A percentile compares a stretch with the other conserved stretches of the same genome.
Conservation (phyloP, 306 rosid genomes). For the Vicia villosa region DNA sequence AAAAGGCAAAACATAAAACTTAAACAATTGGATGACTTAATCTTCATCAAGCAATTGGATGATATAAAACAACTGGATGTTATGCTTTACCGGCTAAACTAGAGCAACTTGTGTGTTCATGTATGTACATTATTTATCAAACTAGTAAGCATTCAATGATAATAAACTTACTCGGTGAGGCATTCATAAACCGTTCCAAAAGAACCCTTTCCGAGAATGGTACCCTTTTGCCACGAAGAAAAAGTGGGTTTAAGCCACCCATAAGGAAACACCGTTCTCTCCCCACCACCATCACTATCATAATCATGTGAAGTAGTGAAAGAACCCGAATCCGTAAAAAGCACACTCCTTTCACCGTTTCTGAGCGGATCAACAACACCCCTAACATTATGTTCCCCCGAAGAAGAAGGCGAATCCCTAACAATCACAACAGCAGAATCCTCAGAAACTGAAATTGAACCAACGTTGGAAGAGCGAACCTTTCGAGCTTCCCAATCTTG, state of each 20-base stretch:
- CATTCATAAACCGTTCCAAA: conserved; percentile 73
- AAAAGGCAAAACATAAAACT: conserved; percentile 16
- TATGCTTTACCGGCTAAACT: no score
- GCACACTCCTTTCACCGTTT: conserved; percentile 35
- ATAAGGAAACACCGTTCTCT: conserved; percentile 25
- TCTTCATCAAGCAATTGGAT: not conserved
- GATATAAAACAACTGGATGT: conserved; percentile 5
- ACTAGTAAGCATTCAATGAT: conserved; percentile 7
- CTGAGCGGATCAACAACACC: not conserved
- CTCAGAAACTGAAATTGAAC: not conserved
- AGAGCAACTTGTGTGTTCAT: no score
- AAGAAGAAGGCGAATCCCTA: conserved; percentile 40
- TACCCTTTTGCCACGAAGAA: conserved; percentile 70
- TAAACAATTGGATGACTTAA: conserved; percentile 13
- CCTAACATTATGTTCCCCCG: conserved; percentile 42
- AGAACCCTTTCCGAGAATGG: conserved; percentile 61
- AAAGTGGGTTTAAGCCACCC: conserved; percentile 41
- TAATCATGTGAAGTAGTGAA: conserved; percentile 45
- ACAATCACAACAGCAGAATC: not conserved
- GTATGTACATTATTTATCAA: not conserved
- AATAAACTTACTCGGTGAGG: conserved; percentile 46
- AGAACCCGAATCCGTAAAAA: conserved; percentile 44
- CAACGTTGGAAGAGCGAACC: conserved; percentile 22
- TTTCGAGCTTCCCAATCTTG: conserved; percentile 62
- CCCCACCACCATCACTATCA: conserved; percentile 29